Base-by-base conservation (phyloP, 1,284 basidiomycete genomes). In the Ganoderma lucidum region DNA sequence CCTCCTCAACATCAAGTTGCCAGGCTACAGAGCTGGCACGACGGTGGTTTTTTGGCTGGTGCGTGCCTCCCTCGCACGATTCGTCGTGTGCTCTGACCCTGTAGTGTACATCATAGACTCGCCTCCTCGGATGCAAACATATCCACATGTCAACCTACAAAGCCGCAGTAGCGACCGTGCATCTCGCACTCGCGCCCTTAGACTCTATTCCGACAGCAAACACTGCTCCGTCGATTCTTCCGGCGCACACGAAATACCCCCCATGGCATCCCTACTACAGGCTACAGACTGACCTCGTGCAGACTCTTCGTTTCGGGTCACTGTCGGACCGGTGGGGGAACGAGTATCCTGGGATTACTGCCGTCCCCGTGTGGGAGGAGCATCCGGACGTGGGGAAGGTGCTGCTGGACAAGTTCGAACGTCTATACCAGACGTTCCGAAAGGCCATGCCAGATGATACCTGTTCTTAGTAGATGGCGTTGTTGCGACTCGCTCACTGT, bases 1-100 rank as follows among this genome's bases (percentile, higher is more conserved):
- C 56, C 69, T 70, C 23, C 70, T 76, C 5, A 71, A 73, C 55
- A 71, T 72, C 28, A 71, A 68, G 32, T 64, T 72, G 6, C 70
- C 72, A 8, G 71, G 72, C 45, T 74, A 68, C 58, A 66, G 66
- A 14, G 68, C 84, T 1, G 71, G 88, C 44, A 93, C 93, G 83
- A 78, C 88, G 10, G 63, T 88, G 10, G 62, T 85, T 1, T 94
- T 96, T 77, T 93, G 91, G 75, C n/a, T 96, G 2, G 95, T 95
- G 74, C 77, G 94, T 85, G 23, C 4, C 32, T 59, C 6, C 65
- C 0, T 28, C 48, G 2, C 48, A 23, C 10, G 48, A 28, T 51
- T 4, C 23, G 48, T 28, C n/a, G 10, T 0, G 4, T 23, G 3
- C 8, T 23, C 48, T 28, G 2, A 51, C 48, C 4, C 4, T 8